Evolutionary conservation across 306 rosid genomes (phyloP), one percentile per base, ranked within the genome.

Genomic region (Fragaria iinumae): DNA sequence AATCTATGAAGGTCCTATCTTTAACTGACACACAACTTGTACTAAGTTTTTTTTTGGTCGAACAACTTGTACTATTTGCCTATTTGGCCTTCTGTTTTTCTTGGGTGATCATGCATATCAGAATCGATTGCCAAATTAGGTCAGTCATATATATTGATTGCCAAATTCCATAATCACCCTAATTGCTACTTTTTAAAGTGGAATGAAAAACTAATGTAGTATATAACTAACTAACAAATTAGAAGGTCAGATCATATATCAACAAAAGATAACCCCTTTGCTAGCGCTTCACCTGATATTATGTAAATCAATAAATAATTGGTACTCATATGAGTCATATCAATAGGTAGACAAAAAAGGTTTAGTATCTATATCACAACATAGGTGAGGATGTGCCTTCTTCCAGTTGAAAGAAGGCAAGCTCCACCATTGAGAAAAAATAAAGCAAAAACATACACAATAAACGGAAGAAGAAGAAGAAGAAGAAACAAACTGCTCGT

Each of bases 361-460:
- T 47, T 68, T 47, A 41, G 67, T 75, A 77, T 76, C 83, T 79
- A 87, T 59, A 84, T 84, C 80, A 84, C 83, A 77, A 82, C 80
- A 47, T 69, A 57, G 74, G 48, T 72, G 71, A 27, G 71, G 72
- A 69, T 44, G 25, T 21, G 9, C 69, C 56, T 59, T 65, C 77
- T 66, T 47, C 63, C 66, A 77, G 69, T 85, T 18, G 83, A 69
- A 77, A 62, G 75, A 69, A 43, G 78, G 79, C 77, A 29, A 20
- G 74, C 78, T 83, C 88, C 81, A 78, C 69, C 74, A 57, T 36
- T 48, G 72, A 70, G 80, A 76, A 80, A 84, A 81, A 27, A 1
- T 67, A 68, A 39, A 63, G 39, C 76, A 66, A 77, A 71, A 56
- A 59, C 83, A 64, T 82, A 80, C 82, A 85, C 78, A 79, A 50